A percentile compares a stretch with the other conserved stretches of the same genome.
phyloP scores from a whole-genome alignment of 306 rosid species.

The Dryas drummondii region DNA sequence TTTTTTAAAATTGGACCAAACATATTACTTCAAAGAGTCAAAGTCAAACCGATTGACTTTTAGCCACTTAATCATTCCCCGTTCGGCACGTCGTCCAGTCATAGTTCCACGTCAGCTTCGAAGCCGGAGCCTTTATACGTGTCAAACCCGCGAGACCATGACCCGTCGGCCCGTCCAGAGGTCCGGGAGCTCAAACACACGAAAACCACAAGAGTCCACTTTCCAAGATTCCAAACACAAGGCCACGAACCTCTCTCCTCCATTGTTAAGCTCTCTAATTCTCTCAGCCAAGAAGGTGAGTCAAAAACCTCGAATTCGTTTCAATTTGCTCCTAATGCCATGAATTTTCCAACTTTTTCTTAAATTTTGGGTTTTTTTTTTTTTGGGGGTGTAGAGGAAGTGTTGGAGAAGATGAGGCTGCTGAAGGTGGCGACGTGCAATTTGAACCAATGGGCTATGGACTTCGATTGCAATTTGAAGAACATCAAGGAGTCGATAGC shows the following conservation, averaged over 20 bases:
- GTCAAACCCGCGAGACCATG: background rate
- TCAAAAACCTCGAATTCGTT: background rate
- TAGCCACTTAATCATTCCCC: too few relatives aligned
- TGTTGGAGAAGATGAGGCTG: conserved; percentile 59
- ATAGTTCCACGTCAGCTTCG: background rate
- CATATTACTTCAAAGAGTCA: too few relatives aligned
- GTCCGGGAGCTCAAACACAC: background rate
- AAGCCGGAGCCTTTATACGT: background rate
- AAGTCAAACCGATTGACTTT: too few relatives aligned
- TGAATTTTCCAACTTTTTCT: background rate
- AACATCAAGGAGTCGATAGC: conserved; percentile 72
- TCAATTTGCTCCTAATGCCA: background rate
- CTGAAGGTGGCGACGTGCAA: conserved; percentile 90
- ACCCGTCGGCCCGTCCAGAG: background rate
- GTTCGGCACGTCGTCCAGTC: background rate
- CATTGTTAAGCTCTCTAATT: background rate
- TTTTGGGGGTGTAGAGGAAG: background rate
- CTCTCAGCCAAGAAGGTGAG: background rate
- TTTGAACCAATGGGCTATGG: conserved; percentile 99
- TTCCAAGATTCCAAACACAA: conserved; percentile 3
- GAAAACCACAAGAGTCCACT: background rate
- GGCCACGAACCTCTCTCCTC: background rate
- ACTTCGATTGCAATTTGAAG: conserved; percentile 65
- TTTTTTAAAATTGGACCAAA: too few relatives aligned
- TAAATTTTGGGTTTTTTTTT: background rate